Evolutionary conservation across 352 stramenopile species (phyloP), one percentile per base, ranked within the genome.

Genomic region (Pythium myriotylum): DNA sequence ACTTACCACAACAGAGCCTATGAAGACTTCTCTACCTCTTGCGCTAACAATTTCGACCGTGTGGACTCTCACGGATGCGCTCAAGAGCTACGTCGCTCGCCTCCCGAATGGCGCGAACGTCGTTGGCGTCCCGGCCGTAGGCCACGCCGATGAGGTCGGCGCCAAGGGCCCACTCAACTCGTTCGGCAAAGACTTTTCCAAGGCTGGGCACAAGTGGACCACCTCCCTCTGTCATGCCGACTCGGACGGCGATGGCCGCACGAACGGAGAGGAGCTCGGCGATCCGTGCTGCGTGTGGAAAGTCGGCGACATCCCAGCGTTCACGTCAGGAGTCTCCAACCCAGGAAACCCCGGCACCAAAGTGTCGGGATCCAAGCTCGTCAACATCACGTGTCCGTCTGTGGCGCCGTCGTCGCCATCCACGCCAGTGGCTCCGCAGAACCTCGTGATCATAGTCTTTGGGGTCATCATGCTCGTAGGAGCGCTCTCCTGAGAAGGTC

Each of bases 201-300:
- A 24, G 9, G 71, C 66, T 0, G 70, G 68, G 0, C 20, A 59
- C 24, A 65, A 63, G 23, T 88, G 78, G 78, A 76, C 57, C 12
- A 29, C 16, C 0, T 37, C 26, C 5, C 40, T 65, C 13, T 89
- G 81, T 64, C 19, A 78, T 48, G 52, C 56, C 14, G 79, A 90
- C 54, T 72, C 61, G 17, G 79, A 89, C 51, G 69, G 69, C 22
- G 81, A 90, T 43, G 78, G 76, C 9, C 59, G 68, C 16, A 88
- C 70, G 40, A 89, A 90, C 46, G 81, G 79, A 33, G 48, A 84
- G 54, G 81, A 90, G 46, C 63, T 89, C 2, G 81, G 77, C 20
- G 81, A 89, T 54, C 79, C 77, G 33, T 72, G 67, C 63, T 88
- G 77, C 50, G 19, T 51, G 27, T 85, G 70, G 68, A 59, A 9